Conservation (phyloP, 805 yeast genomes). For the Barnettozyma botsteinii region DNA sequence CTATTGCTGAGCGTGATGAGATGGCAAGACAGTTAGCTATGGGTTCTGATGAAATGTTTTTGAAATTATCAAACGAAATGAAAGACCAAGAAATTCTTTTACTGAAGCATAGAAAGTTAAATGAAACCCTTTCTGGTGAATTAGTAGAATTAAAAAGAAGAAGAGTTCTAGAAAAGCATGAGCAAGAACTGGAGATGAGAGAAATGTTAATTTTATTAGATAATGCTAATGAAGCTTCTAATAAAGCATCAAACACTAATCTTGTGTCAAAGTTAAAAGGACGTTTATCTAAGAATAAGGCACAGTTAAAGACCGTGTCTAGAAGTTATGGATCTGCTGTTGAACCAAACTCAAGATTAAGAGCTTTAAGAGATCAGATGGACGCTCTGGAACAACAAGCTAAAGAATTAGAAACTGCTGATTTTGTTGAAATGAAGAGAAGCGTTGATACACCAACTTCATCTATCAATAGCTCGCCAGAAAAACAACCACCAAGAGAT, state of each 20-base stretch:
- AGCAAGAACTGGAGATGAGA: slow-evolving; percentile 71
- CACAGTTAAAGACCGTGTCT: slow-evolving; percentile 38
- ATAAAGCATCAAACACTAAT: slow-evolving; percentile 28
- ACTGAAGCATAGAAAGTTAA: slow-evolving; percentile 52
- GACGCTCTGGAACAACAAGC: slow-evolving; percentile 82
- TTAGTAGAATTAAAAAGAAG: slow-evolving; percentile 58
- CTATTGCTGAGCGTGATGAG: slow-evolving; percentile 53
- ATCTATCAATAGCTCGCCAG: slow-evolving; percentile 19
- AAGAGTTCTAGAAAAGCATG: slow-evolving; percentile 56
- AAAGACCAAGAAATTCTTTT: slow-evolving; percentile 58
- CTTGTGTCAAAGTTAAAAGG: slow-evolving; percentile 35
- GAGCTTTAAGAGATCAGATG: slow-evolving; percentile 77
- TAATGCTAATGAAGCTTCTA: slow-evolving; percentile 31
- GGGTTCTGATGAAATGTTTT: slow-evolving; percentile 73
- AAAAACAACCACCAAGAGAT: slow-evolving; percentile 34
- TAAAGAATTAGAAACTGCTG: slow-evolving; percentile 77
- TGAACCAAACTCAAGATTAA: slow-evolving; percentile 72
- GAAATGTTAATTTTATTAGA: slow-evolving; percentile 63
- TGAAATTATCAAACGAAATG: slow-evolving; percentile 53
- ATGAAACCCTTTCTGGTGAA: slow-evolving; percentile 54
- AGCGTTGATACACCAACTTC: slow-evolving; percentile 16
- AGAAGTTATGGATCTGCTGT: slow-evolving; percentile 45
- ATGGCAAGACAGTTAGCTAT: slow-evolving; percentile 59
- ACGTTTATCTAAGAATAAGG: slow-evolving; percentile 34
- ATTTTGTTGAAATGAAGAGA: slow-evolving; percentile 50